Base-by-base conservation (phyloP, 345 rosid genomes). In the Brassica rapa region DNA sequence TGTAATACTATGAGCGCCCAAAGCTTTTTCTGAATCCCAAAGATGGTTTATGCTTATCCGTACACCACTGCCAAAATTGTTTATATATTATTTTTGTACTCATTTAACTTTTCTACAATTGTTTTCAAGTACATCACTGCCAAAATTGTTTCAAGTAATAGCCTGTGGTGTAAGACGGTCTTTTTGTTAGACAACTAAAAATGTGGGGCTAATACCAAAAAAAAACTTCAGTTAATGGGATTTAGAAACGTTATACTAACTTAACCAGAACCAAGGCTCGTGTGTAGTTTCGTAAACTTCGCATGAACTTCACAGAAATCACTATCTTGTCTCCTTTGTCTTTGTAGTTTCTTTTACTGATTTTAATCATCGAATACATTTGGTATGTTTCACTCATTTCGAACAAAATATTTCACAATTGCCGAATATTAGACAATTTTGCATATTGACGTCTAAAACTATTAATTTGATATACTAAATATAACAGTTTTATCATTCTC, bases 1-100 rank as follows among this genome's bases (percentile, higher is more conserved):
- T 60, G 15, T 66, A 35, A 68, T 67, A 68, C 78, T 61, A 79
- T 25, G 78, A 79, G 82, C 82, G 74, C 78, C 33, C 82, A 67
- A 61, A 61, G 49, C 74, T 79, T 78, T 66, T 79, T 35, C 24
- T 49, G 63, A 79, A 49, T 67, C 57, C 77, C 64, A 61, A 67
- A 59, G 56, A 72, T 67, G 77, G 82, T 79, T 79, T 67, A 61
- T 73, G 77, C 12, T 30, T 66, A 60, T 72, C 73, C 77, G 77
- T 72, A 70, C 80, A 35, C 10, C 16, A 76, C 35, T 76, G 51
- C 39, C 56, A 60, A 14, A 59, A 59, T 19, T 41, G 59, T 14
- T 7, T n/a, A 49, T 46, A 12, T 25, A 10, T 30, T 35, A 19
- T 9, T 65, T 72, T 6, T 41, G 67, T 61, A 5, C 27, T 41